Evolutionary conservation across 2,329 filamentous ascomycete genomes (phyloP).

Genomic region (Intubia oerlemansii): DNA sequence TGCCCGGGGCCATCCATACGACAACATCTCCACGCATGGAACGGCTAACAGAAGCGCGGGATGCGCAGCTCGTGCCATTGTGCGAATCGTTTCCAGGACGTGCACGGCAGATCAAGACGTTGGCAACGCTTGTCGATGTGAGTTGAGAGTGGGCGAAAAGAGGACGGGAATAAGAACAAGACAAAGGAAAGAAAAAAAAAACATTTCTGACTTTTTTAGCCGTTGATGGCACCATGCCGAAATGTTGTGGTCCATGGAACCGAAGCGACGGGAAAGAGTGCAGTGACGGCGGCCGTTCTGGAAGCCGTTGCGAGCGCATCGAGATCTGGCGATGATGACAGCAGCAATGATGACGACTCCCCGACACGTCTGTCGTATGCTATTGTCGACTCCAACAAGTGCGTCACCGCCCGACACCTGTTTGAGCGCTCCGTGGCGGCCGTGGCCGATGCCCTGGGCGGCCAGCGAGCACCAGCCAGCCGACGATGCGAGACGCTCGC

Average conservation of each 20-base stretch:
- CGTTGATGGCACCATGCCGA: slow-evolving; percentile 43
- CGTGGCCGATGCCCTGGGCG: slow-evolving; percentile 27
- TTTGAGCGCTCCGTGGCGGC: slow-evolving; percentile 48
- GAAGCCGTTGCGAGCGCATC: slow-evolving; percentile 18
- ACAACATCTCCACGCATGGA: too few species aligned
- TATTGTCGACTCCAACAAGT: slow-evolving; percentile 49
- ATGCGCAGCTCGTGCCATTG: too few species aligned
- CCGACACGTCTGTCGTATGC: slow-evolving; percentile 24
- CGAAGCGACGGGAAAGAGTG: slow-evolving; percentile 70
- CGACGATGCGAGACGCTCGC: slow-evolving; percentile 59
- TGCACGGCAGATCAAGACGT: slow-evolving; percentile 34
- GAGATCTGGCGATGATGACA: slow-evolving; percentile 16
- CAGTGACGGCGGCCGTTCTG: slow-evolving; percentile 43
- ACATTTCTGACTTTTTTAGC: too few species aligned
- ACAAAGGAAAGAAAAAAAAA: too few species aligned
- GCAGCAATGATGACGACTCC: slow-evolving; percentile 26
- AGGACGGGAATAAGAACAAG: slow-evolving; percentile 13
- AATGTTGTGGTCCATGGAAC: slow-evolving; percentile 68
- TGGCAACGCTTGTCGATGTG: slow-evolving; percentile 33
- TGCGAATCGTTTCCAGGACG: slow-evolving; percentile 32
- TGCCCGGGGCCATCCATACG: too few species aligned
- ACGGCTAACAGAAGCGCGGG: too few species aligned
- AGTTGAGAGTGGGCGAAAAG: slow-evolving; percentile 6
- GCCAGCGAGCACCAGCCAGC: slow-evolving; percentile 25
- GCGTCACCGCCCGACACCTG: slow-evolving; percentile 57